Conservation (phyloP, 2,329 filamentous ascomycete species). For the Fusarium armeniacum region DNA sequence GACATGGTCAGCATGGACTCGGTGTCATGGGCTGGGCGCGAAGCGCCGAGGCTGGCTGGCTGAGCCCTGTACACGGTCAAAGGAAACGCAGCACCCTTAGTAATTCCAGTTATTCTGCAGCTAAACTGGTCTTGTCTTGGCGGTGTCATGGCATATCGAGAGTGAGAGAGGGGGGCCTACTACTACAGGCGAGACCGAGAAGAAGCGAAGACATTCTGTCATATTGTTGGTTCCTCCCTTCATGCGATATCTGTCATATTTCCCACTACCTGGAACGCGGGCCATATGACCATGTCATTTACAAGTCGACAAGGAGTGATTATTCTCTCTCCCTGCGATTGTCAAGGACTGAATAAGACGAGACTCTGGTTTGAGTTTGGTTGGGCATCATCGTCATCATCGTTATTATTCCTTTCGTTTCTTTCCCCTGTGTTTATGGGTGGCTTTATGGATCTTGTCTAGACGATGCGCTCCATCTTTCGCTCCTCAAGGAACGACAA, state of each 20-base stretch:
- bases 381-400: neutral
- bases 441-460: constrained; percentile 29
- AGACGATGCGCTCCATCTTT: constrained; percentile 40
- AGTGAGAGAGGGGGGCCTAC: neutral
- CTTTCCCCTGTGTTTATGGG: constrained; percentile 4
- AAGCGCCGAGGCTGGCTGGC: constrained; percentile 27
- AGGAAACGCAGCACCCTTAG: neutral
- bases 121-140: constrained; percentile 2
- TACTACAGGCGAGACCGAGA: neutral
- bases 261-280: constrained; percentile 37
- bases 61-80: constrained; percentile 1
- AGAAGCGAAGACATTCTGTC: constrained; percentile 13
- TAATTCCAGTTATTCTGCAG: constrained; percentile 1
- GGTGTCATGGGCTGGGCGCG: constrained; percentile 28
- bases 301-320: constrained; percentile 13
- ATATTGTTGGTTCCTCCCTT: constrained; percentile 25
- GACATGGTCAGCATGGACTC: constrained; percentile 20
- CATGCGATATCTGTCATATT: constrained; percentile 17
- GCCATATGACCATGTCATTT: constrained; percentile 3
- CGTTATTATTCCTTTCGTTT: constrained; percentile 8
- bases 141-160: constrained; percentile 1
- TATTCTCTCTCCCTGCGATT: constrained; percentile 30
- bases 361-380: constrained; percentile 9
- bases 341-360: constrained; percentile 14
- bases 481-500: constrained; percentile 30